phyloP scores from a whole-genome alignment of 1,284 basidiomycete species.

The Meira miltonrushii region DNA sequence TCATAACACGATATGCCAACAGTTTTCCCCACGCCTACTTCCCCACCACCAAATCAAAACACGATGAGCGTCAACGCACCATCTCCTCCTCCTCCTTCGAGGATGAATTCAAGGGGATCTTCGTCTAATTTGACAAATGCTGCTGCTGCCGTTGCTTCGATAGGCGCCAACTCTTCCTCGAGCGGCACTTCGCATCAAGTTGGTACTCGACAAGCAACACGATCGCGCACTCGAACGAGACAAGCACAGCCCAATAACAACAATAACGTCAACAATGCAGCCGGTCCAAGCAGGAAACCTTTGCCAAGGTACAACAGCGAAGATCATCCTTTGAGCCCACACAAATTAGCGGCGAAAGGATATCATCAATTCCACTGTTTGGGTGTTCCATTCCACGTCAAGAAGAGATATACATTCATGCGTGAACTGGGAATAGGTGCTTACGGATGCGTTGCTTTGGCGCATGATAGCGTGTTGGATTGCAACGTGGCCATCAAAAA shows the following conservation, averaged over 20 bases:
- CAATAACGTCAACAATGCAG: constrained; percentile 10
- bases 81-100: not conserved
- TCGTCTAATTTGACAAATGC: too few species aligned
- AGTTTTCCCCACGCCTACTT: not conserved
- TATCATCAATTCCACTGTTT: constrained; percentile 50
- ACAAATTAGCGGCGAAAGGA: constrained; percentile 41
- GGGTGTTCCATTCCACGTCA: constrained; percentile 48
- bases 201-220: constrained; percentile 29
- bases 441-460: constrained; percentile 50
- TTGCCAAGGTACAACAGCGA: constrained; percentile 33
- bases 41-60: constrained; percentile 1
- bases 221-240: constrained; percentile 33
- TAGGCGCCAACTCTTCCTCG: not conserved
- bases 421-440: constrained; percentile 51
- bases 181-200: constrained; percentile 23
- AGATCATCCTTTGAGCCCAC: constrained; percentile 43
- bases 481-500: constrained; percentile 52
- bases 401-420: constrained; percentile 44
- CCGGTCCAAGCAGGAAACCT: constrained; percentile 12
- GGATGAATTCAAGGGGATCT: too few species aligned
- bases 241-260: constrained; percentile 17
- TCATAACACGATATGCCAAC: not conserved
- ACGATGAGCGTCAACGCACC: not conserved
- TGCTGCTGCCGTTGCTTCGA: not conserved
- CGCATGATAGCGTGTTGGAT: constrained; percentile 36